Evolutionary conservation across 176 grass and related monocot genomes (phyloP), one percentile per base, ranked within the genome.

Genomic region (Raddia guianensis): DNA sequence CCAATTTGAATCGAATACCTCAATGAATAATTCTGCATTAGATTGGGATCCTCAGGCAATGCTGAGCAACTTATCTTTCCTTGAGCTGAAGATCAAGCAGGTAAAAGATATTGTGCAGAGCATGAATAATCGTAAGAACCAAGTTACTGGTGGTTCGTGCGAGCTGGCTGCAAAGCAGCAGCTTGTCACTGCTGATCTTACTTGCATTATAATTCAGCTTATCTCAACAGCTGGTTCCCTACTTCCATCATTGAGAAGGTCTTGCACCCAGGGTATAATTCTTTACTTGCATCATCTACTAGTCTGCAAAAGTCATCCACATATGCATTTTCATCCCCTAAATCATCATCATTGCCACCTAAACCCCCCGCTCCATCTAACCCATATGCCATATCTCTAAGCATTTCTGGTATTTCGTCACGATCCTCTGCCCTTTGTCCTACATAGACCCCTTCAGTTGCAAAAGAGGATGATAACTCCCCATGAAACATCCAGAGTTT

Each of bases 61-160:
- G 70, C 70, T 97, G 56, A 79, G 86, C 59, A 97, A 89, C 76
- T 84, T 97, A 73, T 87, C 90, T 62, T 97, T 93, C 42, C 80
- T 97, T 79, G 93, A 97, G 74, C 93, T 93, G 82, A 93, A 97
- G 85, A 97, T 97, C 79, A 92, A 93, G 67, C 86, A 97, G 77
- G 93, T 93, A 18, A 89, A 97, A 86, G 91, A 90, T 65, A 80
- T 97, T 14, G 91, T 93, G 68, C 83, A 83, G 84, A 80, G 83
- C 56, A 91, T 91, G 77, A 89, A 68, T 63, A 88, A 66, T 52
- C 86, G 71, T 66, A 76, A 86, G 70, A 85, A 75, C 32, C 90
- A 89, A 63, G 79, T 80, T 68, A 80, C 43, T 34, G 76, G 82
- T 9, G 48, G 81, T 66, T 66, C 88, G 11, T 62, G 65, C 13